Evolutionary conservation across 2,329 filamentous ascomycete species (phyloP), one percentile per base, ranked within the genome.

Genomic region (Massarina eburnea): DNA sequence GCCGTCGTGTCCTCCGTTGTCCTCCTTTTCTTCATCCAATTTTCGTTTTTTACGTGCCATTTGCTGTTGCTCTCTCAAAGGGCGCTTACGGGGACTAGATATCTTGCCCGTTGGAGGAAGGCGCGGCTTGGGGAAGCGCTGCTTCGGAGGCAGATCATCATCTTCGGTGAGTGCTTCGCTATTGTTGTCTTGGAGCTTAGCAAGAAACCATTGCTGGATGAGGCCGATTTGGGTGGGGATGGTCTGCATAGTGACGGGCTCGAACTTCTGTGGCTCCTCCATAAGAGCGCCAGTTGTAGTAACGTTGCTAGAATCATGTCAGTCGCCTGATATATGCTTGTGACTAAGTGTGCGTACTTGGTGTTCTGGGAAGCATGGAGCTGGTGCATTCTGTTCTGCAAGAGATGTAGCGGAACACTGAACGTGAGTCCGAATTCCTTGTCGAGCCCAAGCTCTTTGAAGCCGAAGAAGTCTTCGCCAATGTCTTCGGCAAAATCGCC

Each of bases 401-500:
- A 81, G 17, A 99, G 82, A 73, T 99, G 94, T 47, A 99, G 79
- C 19, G 95, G 94, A 27, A 99, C 94, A 42, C 89, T 91, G 50
- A 97, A 82, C 56, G 88, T 88, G 24, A 92, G 86, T 15, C 91
- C 91, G 66, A 97, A 87, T 67, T 99, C 94, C 58, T 85, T 86
- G 62, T 96, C 91, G 46, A 99, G 80, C 34, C 94, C 94, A 36
- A 99, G 82, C 49, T 95, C 91, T 66, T 91, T 91, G 81, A 99
- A 97, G 21, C 94, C 94, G 64, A 99, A 99, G 80, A 96, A 99
- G 73, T 99, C 94, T 75, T 99, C 94, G 50, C 91, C 92, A 10
- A 99, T 87, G 59, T 99, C 94, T 67, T 96, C 94, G 1, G 94
- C 94, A 68, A 99, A 99, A 70, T 99, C 94, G 51, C 94, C 94